phyloP scores from a whole-genome alignment of 148 eudicot species.

The Rhododendron simsii region DNA sequence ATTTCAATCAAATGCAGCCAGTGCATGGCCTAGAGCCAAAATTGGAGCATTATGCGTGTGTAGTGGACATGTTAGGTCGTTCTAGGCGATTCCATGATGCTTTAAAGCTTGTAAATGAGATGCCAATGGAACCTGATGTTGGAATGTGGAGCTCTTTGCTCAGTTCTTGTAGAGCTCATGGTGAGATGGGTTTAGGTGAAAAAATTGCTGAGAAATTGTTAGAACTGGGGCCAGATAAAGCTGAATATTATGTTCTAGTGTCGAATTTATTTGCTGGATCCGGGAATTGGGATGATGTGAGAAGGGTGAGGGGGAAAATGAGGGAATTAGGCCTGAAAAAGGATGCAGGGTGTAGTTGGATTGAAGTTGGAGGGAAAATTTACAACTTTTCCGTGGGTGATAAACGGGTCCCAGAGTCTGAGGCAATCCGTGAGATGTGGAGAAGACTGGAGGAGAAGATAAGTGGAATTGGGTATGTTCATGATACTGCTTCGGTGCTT shows the following conservation, averaged over 20 bases:
- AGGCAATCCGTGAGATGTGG: conserved; percentile 29
- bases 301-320: conserved; percentile 43
- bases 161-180: conserved; percentile 46
- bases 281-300: conserved; percentile 58
- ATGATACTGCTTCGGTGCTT: conserved; percentile 41
- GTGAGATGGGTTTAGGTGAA: conserved; percentile 36
- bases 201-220: conserved; percentile 44
- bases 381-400: conserved; percentile 43
- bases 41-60: conserved; percentile 68
- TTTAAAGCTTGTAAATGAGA: conserved; percentile 35
- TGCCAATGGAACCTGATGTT: conserved; percentile 54
- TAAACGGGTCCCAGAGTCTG: conserved; percentile 20
- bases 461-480: conserved; percentile 24
- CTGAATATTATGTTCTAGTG: conserved; percentile 40
- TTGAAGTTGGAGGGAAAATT: conserved; percentile 41
- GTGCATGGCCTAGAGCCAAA: conserved; percentile 43
- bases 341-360: conserved; percentile 58
- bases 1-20: conserved; percentile 41
- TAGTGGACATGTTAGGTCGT: conserved; percentile 66
- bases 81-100: conserved; percentile 52
- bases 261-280: conserved; percentile 56
- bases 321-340: conserved; percentile 42
- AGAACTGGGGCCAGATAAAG: conserved; percentile 38
- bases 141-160: conserved; percentile 60
- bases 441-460: conserved; percentile 36